Base-by-base conservation (phyloP, 2,329 filamentous ascomycete genomes). In the Fusarium sp. region DNA sequence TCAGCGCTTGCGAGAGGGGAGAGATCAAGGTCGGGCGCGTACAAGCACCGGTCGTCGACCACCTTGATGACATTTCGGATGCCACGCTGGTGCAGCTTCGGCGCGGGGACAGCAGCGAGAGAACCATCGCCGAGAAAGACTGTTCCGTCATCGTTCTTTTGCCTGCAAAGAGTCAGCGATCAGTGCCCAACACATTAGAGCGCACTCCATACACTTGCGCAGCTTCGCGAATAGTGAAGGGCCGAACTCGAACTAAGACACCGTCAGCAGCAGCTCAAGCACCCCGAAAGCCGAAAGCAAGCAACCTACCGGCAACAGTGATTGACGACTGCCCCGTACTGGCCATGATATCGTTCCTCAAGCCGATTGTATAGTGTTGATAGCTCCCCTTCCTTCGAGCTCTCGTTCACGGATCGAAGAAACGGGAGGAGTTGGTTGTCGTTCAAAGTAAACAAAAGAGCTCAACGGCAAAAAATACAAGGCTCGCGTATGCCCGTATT, bases 81-180 rank as follows among this genome's bases (percentile, higher is more conserved):
- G 9, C 97, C 96, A 79, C 95, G 95, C 77, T 94, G 91, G 70
- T 92, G 91, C 35, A 98, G 88, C 80, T 96, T 97, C 1, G 95
- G 95, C 2, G 94, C 89, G 1, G 96, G 95, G 16, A 89, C 92
- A 53, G 91, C 93, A n/a, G 96, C 96, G 65, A 99, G 88, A 20
- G 96, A 98, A 68, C 96, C 96, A 82, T 99, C 96, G 70, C 96
- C 96, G n/a, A 99, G 89, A 81, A 99, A 99, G 40, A 98, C 83
- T 6, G 94, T 95, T 62, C 92, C 92, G 82, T 98, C 96, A 77
- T 99, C 96, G 78, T 84, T 89, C 80, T 88, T 90, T 60, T 91
- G 87, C 76, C 89, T 91, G 74, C 1, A 6, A 11, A 51, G 4
- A 10, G 55, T 78, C 65, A 79, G 70, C 36, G 40, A 65, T 66